Percentiles rank a stretch among this genome's conserved stretches.
Evolutionary conservation across 139 green algal genomes (phyloP).

Genomic region (Picochlorum sp.): DNA sequence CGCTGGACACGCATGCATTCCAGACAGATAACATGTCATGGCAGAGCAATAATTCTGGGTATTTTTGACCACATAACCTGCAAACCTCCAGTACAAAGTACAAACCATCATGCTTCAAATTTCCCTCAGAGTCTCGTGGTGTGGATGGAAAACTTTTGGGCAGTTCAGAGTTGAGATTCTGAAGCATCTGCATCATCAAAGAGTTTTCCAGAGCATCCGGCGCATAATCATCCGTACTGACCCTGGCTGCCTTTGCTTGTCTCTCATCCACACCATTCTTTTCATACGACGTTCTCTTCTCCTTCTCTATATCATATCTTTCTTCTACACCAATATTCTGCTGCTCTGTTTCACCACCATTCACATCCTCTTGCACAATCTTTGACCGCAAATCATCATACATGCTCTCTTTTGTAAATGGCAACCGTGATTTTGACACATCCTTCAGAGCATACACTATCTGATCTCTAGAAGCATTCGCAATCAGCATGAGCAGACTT

Average conservation of each 20-base stretch:
- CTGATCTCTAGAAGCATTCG: slow-evolving; percentile 7
- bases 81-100: too few species aligned
- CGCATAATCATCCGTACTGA: too few species aligned
- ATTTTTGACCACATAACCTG: too few species aligned
- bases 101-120: too few species aligned
- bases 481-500: slow-evolving; percentile 11
- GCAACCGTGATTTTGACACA: neutral
- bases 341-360: neutral
- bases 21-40: too few species aligned
- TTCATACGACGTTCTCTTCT: neutral
- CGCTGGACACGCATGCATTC: too few species aligned
- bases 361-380: neutral
- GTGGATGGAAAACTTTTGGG: too few species aligned
- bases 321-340: neutral
- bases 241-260: neutral
- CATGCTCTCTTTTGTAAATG: slow-evolving; percentile 2
- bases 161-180: too few species aligned
- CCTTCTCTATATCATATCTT: slow-evolving; percentile 1
- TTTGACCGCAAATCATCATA: neutral
- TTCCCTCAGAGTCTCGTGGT: too few species aligned
- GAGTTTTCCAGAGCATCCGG: too few species aligned
- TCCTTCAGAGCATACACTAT: slow-evolving; percentile 29
- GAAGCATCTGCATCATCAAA: too few species aligned
- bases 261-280: slow-evolving; percentile 3
- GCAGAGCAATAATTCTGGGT: too few species aligned